Evolutionary conservation across 2,329 filamentous ascomycete genomes (phyloP), one percentile per base, ranked within the genome.

Genomic region (Microdochium bolleyi): DNA sequence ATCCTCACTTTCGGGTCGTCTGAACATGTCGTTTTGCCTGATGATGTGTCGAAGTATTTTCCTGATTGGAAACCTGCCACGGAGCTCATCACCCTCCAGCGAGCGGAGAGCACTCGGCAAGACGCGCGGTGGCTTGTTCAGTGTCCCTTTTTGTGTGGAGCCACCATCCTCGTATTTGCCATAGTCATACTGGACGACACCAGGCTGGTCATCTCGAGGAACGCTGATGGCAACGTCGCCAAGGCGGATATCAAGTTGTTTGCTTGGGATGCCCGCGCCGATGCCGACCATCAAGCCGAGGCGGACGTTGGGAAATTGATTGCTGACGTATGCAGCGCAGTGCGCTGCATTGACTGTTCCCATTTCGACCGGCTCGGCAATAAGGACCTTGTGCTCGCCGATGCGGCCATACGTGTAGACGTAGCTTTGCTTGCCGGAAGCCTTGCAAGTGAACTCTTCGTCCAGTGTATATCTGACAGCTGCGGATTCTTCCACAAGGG

Each of bases 151-250:
- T n/a, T n/a, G 53, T 37, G 22, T 49, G 19, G 32, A 54, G 14
- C 19, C 19, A 14, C 41, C 49, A 22, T 51, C 10, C 30, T 50
- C 13, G 14, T 24, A 50, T 25, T 53, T 53, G 13, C 32, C 48
- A 21, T 50, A n/a, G 30, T 56, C 53, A 27, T 56, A 54, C 19
- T 54, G 53, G 9, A 54, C 19, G 3, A 57, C 55, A 3, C 53
- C 53, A 16, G 48, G 34, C 24, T 38, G 30, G 16, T 37, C 8
- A 10, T 32, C 32, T 19, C 24, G 19, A 8, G 53, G 53, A 13
- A 21, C 13, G 46, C 56, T 52, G 27, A 57, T 49, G 14, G 55
- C 49, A 34, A 55, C 55, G 34, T 57, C 55, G 4, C 55, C 53
- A 16, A 55, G 50, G 11, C 53, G 27, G 7, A 56, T 49, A 41